phyloP scores from a whole-genome alignment of 73 alveolate species.

The Paramecium octaurelia region DNA sequence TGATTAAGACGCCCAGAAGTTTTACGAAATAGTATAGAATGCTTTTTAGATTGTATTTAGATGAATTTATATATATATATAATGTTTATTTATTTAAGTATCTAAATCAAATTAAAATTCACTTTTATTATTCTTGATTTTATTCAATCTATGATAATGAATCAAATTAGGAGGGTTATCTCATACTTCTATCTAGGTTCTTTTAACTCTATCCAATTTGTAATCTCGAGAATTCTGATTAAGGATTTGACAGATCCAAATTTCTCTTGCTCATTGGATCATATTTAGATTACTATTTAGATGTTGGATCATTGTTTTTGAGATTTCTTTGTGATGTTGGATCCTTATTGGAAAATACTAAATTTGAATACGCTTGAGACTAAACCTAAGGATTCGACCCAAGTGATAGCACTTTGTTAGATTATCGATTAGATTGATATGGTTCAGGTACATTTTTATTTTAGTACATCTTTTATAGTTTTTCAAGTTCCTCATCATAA shows the following conservation, averaged over 20 bases:
- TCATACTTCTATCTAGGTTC: not conserved
- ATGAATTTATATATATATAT: not conserved
- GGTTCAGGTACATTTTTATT: not conserved
- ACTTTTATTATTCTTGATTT: not conserved
- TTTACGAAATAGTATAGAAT: conserved; percentile 10
- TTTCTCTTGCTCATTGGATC: not conserved
- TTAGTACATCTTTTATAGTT: not conserved
- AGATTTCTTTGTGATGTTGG: not conserved
- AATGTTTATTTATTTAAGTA: not conserved
- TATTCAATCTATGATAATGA: not conserved
- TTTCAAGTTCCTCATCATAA: not conserved
- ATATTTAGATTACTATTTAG: not conserved
- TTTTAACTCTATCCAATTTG: not conserved
- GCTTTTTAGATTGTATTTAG: conserved; percentile 27
- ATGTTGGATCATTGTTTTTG: not conserved
- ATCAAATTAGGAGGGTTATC: not conserved
- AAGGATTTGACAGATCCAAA: not conserved
- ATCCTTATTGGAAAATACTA: not conserved
- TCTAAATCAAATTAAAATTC: not conserved
- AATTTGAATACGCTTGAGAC: not conserved
- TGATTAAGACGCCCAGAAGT: conserved; percentile 15
- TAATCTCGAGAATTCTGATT: not conserved
- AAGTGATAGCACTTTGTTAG: not conserved
- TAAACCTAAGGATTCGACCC: not conserved
- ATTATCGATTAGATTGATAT: not conserved